phyloP scores from a whole-genome alignment of 352 stramenopile species.

The Saprolegnia parasitica region DNA sequence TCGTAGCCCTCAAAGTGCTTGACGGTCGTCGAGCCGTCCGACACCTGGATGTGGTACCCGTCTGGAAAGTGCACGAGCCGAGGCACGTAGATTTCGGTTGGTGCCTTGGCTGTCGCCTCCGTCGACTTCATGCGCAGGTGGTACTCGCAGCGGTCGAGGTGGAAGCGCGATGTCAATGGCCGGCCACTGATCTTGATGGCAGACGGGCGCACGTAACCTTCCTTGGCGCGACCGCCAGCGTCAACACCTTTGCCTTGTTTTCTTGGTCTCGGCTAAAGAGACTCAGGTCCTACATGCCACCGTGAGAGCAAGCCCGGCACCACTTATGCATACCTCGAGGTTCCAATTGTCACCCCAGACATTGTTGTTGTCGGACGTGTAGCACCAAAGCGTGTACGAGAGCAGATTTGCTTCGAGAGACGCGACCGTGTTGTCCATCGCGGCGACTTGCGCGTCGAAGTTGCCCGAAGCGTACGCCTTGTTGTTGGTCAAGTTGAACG shows the following conservation, averaged over 20 bases:
- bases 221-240: slow-evolving; percentile 27
- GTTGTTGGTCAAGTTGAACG: slow-evolving; percentile 60
- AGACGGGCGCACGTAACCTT: slow-evolving; percentile 61
- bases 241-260: slow-evolving; percentile 32
- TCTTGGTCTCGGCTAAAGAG: slow-evolving; percentile 54
- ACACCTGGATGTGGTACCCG: slow-evolving; percentile 37
- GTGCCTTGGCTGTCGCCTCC: slow-evolving; percentile 28
- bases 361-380: slow-evolving; percentile 77
- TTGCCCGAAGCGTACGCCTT: slow-evolving; percentile 44
- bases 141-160: slow-evolving; percentile 47
- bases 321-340: slow-evolving; percentile 38
- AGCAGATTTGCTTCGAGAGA: slow-evolving; percentile 68
- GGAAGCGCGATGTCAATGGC: slow-evolving; percentile 56
- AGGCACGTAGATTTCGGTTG: slow-evolving; percentile 34
- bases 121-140: slow-evolving; percentile 39
- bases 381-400: slow-evolving; percentile 88
- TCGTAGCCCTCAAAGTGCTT: slow-evolving; percentile 38
- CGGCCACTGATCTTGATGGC: slow-evolving; percentile 61
- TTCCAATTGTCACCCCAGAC: slow-evolving; percentile 81
- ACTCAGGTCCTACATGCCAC: slow-evolving; percentile 48
- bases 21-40: slow-evolving; percentile 31
- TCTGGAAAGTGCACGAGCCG: slow-evolving; percentile 29
- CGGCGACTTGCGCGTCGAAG: slow-evolving; percentile 48
- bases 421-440: slow-evolving; percentile 70
- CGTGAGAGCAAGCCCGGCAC: background rate